These are phyloP conservation scores for Boletus huronensis DNA, from an alignment of 768 basidiomycete species.

Conservation along the genomic window DNA sequence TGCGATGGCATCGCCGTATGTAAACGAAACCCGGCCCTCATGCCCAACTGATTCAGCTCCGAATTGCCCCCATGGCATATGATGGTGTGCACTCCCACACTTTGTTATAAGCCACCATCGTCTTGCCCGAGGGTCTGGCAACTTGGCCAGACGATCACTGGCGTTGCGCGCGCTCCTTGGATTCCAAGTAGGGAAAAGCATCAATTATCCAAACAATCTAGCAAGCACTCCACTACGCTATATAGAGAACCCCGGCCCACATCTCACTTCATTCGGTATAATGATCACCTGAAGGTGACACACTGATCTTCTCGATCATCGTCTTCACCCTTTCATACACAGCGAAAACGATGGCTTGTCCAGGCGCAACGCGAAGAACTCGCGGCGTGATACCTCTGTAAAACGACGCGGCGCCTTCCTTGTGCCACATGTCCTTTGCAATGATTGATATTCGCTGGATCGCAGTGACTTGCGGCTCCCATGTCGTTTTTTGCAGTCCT, in stretches of 20 bases:
- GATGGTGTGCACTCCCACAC: background rate
- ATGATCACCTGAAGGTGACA: constrained; percentile 54
- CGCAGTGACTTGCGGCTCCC: constrained; percentile 69
- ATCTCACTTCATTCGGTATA: constrained; percentile 58
- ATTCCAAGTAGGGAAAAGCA: background rate
- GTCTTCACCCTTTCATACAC: constrained; percentile 89
- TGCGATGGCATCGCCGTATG: background rate
- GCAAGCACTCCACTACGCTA: background rate
- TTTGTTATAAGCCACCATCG: background rate
- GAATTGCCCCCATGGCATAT: background rate
- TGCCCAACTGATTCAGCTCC: background rate
- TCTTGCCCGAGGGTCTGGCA: background rate
- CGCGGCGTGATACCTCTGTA: constrained; percentile 99
- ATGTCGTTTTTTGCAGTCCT: constrained; percentile 85
- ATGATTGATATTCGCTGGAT: constrained; percentile 77
- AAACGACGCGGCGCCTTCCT: constrained; percentile 86
- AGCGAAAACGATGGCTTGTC: constrained; percentile 95
- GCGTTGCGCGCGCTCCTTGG: no score
- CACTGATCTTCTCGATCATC: constrained; percentile 65
- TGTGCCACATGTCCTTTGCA: constrained; percentile 88
- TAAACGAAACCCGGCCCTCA: background rate
- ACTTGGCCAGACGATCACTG: no score
- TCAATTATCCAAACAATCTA: background rate
- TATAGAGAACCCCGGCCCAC: background rate
- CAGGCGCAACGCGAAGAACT: constrained; percentile 93